Evolutionary conservation across 2,329 filamentous ascomycete species (phyloP).

Genomic region (Calonectria montana): DNA sequence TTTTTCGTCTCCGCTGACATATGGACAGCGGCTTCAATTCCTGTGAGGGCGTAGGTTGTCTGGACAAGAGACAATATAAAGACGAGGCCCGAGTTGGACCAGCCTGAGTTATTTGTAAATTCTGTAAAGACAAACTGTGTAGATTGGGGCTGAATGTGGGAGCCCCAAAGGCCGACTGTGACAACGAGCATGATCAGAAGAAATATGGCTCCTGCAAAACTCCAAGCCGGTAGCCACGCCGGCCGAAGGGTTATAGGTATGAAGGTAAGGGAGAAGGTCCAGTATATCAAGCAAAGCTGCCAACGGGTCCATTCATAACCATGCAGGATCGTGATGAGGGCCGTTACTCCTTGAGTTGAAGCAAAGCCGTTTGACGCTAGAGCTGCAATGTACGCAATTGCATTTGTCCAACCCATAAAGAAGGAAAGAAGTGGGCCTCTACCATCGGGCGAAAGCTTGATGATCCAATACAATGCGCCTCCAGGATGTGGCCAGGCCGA

Average conservation of each 20-base stretch:
- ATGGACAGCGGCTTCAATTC: background rate
- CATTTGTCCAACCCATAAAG: background rate
- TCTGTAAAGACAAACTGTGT: background rate
- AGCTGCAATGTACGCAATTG: background rate
- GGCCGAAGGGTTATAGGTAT: background rate
- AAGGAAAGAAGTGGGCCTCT: background rate
- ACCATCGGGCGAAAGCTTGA: background rate
- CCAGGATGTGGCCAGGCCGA: slow-evolving; percentile 1
- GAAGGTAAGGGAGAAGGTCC: background rate
- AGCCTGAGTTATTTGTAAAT: background rate
- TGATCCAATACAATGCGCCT: background rate
- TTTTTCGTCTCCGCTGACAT: background rate
- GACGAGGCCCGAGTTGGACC: background rate
- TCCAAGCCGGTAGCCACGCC: background rate
- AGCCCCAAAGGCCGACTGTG: background rate
- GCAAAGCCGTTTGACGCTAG: background rate
- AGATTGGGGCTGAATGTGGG: background rate
- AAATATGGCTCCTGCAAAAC: background rate
- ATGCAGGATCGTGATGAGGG: background rate
- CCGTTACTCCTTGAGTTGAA: background rate
- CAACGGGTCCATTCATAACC: background rate
- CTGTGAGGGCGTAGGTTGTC: background rate
- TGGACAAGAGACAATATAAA: background rate
- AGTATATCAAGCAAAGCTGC: background rate
- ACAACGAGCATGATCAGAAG: background rate